These are phyloP conservation scores for Protomyces gravidus DNA, from an alignment of 1,139 yeast genomes.

Conservation along the genomic window DNA sequence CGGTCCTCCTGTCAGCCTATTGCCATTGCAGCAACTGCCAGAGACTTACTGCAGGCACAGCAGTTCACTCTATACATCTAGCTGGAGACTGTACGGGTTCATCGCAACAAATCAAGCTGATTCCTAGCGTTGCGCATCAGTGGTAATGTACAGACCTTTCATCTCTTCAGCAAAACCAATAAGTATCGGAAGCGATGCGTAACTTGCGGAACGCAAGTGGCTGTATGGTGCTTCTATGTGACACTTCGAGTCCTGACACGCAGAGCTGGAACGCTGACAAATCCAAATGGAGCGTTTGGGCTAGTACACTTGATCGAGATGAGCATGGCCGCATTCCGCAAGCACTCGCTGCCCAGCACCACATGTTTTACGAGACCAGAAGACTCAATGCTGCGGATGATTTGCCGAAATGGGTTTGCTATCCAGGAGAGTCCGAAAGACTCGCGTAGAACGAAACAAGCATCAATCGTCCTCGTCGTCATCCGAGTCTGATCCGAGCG, in stretches of 20 bases:
- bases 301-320: conserved; percentile 2
- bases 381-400: conserved; percentile 4
- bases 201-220: conserved; percentile 21
- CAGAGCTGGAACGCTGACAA: conserved; percentile 8
- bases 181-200: conserved; percentile 24
- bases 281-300: conserved; percentile 21
- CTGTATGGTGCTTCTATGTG: not conserved
- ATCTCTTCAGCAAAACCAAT: conserved; percentile 1
- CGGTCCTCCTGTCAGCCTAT: conserved; percentile 9
- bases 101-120: not conserved
- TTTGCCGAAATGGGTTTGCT: conserved; percentile 9
- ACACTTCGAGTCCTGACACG: not conserved
- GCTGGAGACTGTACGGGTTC: conserved; percentile 4
- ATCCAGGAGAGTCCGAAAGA: not conserved
- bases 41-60: conserved; percentile 14
- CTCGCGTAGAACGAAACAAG: not conserved
- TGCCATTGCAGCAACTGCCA: conserved; percentile 26
- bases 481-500: conserved; percentile 10
- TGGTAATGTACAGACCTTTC: conserved; percentile 6
- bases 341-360: conserved; percentile 1
- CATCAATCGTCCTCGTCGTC: not conserved
- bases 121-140: conserved; percentile 3
- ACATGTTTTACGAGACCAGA: conserved; percentile 17
- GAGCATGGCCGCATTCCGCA: conserved; percentile 6
- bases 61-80: conserved; percentile 20